Percentiles rank a stretch among this genome's conserved stretches.
Evolutionary conservation across 2,329 filamentous ascomycete genomes (phyloP).

Genomic region (Tolypocladium capitatum): DNA sequence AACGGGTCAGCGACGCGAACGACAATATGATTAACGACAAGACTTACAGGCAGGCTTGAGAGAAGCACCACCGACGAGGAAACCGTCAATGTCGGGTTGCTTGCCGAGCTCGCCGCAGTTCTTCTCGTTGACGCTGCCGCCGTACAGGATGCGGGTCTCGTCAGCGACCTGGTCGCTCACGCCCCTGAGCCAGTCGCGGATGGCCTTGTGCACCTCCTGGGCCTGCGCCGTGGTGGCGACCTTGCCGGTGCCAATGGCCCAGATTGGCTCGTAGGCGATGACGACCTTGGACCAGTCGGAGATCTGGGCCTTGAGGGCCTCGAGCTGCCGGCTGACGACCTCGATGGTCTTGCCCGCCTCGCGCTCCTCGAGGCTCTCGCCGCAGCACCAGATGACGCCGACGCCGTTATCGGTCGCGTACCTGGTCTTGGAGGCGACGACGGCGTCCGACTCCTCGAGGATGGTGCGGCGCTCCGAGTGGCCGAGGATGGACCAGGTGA

Average conservation of each 20-base stretch:
- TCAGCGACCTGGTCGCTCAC: constrained; percentile 66
- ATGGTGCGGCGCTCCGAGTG: constrained; percentile 93
- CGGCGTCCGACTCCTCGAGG: constrained; percentile 71
- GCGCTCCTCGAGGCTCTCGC: constrained; percentile 87
- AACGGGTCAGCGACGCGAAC: neutral
- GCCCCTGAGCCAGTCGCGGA: constrained; percentile 77
- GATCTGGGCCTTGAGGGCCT: constrained; percentile 63
- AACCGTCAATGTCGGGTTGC: constrained; percentile 92
- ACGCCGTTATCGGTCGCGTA: constrained; percentile 76
- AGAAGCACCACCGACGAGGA: constrained; percentile 90
- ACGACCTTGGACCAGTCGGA: constrained; percentile 90
- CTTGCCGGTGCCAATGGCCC: constrained; percentile 90
- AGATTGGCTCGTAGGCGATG: constrained; percentile 97
- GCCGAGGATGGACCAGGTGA: constrained; percentile 83
- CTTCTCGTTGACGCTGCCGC: constrained; percentile 94
- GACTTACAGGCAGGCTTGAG: constrained; percentile 87
- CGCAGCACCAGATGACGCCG: constrained; percentile 91
- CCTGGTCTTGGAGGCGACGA: constrained; percentile 91
- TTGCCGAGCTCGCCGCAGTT: constrained; percentile 89
- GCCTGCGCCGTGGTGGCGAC: constrained; percentile 81
- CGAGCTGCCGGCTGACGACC: constrained; percentile 73
- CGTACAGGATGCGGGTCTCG: constrained; percentile 88
- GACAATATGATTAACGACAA: neutral
- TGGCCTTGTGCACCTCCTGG: constrained; percentile 85
- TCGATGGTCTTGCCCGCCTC: constrained; percentile 76